These are phyloP conservation scores for Rhytidhysteron rufulum DNA, from an alignment of 2,329 filamentous ascomycete species.

Conservation along the genomic window DNA sequence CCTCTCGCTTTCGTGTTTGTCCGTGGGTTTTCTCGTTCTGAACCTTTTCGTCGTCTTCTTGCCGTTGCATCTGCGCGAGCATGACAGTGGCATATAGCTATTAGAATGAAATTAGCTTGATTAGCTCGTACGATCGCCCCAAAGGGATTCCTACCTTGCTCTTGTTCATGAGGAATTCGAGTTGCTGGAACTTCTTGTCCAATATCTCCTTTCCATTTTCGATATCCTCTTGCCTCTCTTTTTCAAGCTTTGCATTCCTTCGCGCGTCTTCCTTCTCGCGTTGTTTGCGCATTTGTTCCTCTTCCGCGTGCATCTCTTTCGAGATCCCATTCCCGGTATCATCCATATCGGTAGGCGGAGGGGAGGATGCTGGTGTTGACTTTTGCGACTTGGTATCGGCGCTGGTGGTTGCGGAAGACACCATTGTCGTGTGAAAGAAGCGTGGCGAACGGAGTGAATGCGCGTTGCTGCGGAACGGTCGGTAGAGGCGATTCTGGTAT, in stretches of 20 bases:
- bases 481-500: conserved; percentile 8
- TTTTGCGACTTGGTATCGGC: conserved; percentile 19
- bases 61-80: conserved; percentile 50
- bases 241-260: conserved; percentile 41
- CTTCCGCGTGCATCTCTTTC: conserved; percentile 43
- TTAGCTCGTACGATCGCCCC: no score
- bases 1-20: conserved; percentile 43
- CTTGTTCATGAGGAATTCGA: conserved; percentile 51
- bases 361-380: conserved; percentile 32
- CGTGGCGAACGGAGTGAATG: neutral
- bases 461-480: neutral
- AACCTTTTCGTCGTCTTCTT: conserved; percentile 46
- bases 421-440: conserved; percentile 11
- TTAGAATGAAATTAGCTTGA: no score
- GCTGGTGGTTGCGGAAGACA: conserved; percentile 18
- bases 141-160: conserved; percentile 37
- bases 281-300: conserved; percentile 41
- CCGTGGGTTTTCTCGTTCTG: conserved; percentile 45
- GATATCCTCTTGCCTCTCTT: conserved; percentile 44
- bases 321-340: conserved; percentile 21
- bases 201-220: conserved; percentile 43
- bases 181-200: conserved; percentile 49
- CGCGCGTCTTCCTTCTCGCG: conserved; percentile 44
- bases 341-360: conserved; percentile 27
- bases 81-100: conserved; percentile 49